Percentiles rank a stretch among this genome's conserved stretches.
phyloP scores from a whole-genome alignment of 2,329 filamentous ascomycete genomes.

The Clonostachys chloroleuca region DNA sequence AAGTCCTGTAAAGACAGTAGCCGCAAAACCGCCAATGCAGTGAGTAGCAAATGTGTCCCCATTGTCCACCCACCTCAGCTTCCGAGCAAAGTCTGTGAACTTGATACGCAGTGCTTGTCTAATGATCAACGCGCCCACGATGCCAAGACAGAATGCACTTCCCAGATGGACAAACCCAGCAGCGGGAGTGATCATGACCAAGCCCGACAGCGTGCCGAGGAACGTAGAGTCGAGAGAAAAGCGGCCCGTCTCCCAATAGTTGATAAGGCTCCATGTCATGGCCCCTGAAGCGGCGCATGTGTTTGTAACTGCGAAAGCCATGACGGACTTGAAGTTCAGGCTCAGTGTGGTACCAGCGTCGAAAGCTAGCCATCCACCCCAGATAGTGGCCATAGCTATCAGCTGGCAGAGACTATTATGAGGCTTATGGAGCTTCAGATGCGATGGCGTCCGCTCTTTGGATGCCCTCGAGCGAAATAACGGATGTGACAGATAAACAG shows the following conservation, averaged over 20 bases:
- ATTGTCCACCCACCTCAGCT: slow-evolving; percentile 9
- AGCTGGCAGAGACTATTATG: slow-evolving; percentile 9
- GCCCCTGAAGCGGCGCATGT: slow-evolving; percentile 7
- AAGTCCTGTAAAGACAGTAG: slow-evolving; percentile 7
- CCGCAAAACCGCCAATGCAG: slow-evolving; percentile 7
- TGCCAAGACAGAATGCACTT: slow-evolving; percentile 41
- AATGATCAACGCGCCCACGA: slow-evolving; percentile 38
- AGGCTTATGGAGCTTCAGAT: slow-evolving; percentile 7
- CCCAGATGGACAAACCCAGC: slow-evolving; percentile 40
- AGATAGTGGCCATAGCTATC: slow-evolving; percentile 8
- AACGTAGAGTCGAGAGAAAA: slow-evolving; percentile 46
- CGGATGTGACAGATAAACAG: slow-evolving; percentile 9
- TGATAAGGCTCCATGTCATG: slow-evolving; percentile 7
- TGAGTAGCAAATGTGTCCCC: slow-evolving; percentile 10
- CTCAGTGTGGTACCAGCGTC: slow-evolving; percentile 8
- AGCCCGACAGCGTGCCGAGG: slow-evolving; percentile 45
- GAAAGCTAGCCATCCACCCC: slow-evolving; percentile 9
- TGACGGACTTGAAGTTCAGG: slow-evolving; percentile 8
- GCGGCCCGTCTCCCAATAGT: slow-evolving; percentile 6
- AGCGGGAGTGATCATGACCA: slow-evolving; percentile 47
- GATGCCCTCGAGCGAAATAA: slow-evolving; percentile 7
- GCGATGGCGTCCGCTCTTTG: slow-evolving; percentile 4
- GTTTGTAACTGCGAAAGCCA: slow-evolving; percentile 9
- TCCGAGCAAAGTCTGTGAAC: slow-evolving; percentile 6
- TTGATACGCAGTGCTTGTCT: slow-evolving; percentile 26